A percentile compares a stretch with the other conserved stretches of the same genome.
These are phyloP conservation scores for Tylopilus balloui DNA, from an alignment of 768 basidiomycete genomes.

Conservation along the genomic window DNA sequence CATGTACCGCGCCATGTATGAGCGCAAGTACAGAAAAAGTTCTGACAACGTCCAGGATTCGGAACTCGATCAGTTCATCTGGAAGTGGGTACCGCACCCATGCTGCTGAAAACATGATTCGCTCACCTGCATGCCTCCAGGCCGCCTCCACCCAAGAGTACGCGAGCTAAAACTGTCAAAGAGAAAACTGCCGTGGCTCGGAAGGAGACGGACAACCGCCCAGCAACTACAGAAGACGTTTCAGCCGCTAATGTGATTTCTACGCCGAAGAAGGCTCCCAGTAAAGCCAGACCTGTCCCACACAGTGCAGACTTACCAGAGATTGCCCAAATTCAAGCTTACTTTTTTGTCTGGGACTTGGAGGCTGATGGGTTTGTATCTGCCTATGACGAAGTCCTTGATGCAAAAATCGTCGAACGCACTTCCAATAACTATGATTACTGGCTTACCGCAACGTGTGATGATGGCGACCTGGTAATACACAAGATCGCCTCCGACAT, in stretches of 20 bases:
- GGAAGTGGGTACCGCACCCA: conserved; percentile 57
- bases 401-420: conserved; percentile 49
- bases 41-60: conserved; percentile 65
- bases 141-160: conserved; percentile 20
- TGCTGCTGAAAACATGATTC: neutral
- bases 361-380: conserved; percentile 43
- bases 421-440: conserved; percentile 47
- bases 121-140: conserved; percentile 10
- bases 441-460: conserved; percentile 53
- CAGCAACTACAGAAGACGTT: conserved; percentile 2
- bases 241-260: conserved; percentile 3
- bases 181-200: conserved; percentile 13
- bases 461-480: conserved; percentile 47
- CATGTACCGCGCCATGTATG: conserved; percentile 95
- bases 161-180: conserved; percentile 14
- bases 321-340: conserved; percentile 43
- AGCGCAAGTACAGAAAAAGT: conserved; percentile 76
- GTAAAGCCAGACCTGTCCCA: conserved; percentile 19
- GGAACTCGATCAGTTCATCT: conserved; percentile 76
- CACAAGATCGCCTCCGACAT: conserved; percentile 64
- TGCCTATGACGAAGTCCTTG: conserved; percentile 47
- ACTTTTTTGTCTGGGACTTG: conserved; percentile 60
- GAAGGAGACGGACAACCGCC: conserved; percentile 3
- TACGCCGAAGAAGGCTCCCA: conserved; percentile 11
- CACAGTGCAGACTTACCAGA: conserved; percentile 18